Evolutionary conservation across 2,329 filamentous ascomycete species (phyloP).

Genomic region (Fusarium sp.): DNA sequence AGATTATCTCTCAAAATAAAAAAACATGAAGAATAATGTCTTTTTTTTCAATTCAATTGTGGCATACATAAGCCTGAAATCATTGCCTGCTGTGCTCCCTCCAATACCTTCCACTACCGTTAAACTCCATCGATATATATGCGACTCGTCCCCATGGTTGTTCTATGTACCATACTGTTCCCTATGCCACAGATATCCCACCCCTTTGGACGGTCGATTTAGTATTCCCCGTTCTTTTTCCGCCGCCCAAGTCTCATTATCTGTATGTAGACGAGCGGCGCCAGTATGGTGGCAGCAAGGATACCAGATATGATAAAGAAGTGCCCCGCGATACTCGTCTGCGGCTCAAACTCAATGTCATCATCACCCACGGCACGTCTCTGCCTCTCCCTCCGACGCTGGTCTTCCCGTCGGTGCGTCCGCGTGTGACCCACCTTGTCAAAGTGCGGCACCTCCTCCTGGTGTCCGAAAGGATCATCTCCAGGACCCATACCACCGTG

Average conservation of each 20-base stretch:
- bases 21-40: slow-evolving; percentile 43
- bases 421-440: slow-evolving; percentile 78
- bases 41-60: slow-evolving; percentile 4
- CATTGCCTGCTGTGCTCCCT: neutral
- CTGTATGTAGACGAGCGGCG: slow-evolving; percentile 57
- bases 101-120: neutral
- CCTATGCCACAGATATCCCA: neutral
- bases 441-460: slow-evolving; percentile 79
- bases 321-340: slow-evolving; percentile 57
- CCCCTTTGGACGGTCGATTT: neutral
- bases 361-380: slow-evolving; percentile 55
- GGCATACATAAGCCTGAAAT: neutral
- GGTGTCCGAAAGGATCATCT: slow-evolving; percentile 59
- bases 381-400: slow-evolving; percentile 53
- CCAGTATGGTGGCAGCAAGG: slow-evolving; percentile 59
- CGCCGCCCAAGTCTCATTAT: slow-evolving; percentile 51
- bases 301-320: slow-evolving; percentile 66
- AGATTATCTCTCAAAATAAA: slow-evolving; percentile 47
- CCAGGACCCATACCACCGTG: slow-evolving; percentile 70
- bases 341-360: slow-evolving; percentile 54
- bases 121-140: slow-evolving; percentile 1
- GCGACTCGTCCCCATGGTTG: neutral
- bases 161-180: neutral
- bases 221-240: slow-evolving; percentile 41
- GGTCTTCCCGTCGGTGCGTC: slow-evolving; percentile 76